These are phyloP conservation scores for Neopestalotiopsis sp. DNA, from an alignment of 2,329 filamentous ascomycete species.

Conservation along the genomic window DNA sequence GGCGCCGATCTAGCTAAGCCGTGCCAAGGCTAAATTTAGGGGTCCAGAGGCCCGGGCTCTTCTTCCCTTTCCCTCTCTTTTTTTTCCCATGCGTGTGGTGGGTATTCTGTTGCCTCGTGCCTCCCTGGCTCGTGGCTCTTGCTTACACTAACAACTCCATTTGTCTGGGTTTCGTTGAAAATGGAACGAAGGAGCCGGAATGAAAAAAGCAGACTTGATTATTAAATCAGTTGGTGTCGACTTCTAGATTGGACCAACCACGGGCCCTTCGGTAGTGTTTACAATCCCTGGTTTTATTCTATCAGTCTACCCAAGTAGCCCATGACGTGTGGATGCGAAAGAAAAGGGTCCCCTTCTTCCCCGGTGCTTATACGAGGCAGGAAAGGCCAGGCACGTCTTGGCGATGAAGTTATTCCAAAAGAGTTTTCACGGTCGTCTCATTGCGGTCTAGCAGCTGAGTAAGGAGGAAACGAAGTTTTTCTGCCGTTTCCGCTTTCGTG, in stretches of 20 bases:
- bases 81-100: no score
- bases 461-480: background rate
- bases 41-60: background rate
- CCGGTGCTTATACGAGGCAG: background rate
- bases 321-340: background rate
- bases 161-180: no score
- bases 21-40: background rate
- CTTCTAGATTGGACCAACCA: no score
- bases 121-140: no score
- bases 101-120: background rate
- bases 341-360: background rate
- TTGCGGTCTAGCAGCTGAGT: background rate
- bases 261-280: no score
- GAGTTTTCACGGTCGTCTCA: background rate
- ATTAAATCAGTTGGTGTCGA: no score
- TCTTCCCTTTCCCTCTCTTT: background rate
- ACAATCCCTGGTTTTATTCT: background rate
- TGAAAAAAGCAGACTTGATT: no score
- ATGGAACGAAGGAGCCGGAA: no score
- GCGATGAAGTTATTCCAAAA: background rate
- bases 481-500: background rate
- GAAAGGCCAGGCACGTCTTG: background rate
- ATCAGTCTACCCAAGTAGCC: background rate
- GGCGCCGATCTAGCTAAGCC: background rate
- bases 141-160: no score